Evolutionary conservation across 129 eudicot species (phyloP).

Genomic region (Helianthus annuus): DNA sequence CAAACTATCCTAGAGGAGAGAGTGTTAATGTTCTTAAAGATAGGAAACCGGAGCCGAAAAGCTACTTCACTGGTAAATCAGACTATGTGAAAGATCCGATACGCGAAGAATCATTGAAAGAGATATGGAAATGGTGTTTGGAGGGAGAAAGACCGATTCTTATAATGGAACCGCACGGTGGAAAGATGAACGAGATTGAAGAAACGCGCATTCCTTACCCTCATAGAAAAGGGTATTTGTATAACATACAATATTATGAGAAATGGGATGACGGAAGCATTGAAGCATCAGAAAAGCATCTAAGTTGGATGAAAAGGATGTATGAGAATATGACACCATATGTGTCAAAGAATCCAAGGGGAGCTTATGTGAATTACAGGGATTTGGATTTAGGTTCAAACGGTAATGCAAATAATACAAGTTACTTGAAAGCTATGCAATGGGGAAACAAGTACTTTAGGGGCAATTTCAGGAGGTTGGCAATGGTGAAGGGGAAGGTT

Average conservation of each 20-base stretch:
- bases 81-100: constrained; percentile 31
- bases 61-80: constrained; percentile 25
- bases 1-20: neutral
- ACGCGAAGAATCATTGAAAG: neutral
- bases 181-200: constrained; percentile 27
- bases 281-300: constrained; percentile 4
- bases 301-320: constrained; percentile 13
- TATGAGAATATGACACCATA: neutral
- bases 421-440: neutral
- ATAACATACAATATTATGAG: constrained; percentile 22
- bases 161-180: constrained; percentile 33
- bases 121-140: constrained; percentile 27
- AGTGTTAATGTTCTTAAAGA: neutral
- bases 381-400: constrained; percentile 31
- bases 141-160: constrained; percentile 8
- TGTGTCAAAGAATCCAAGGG: too few relatives aligned
- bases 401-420: neutral
- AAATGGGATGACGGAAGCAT: constrained; percentile 4
- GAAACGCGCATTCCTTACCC: constrained; percentile 20
- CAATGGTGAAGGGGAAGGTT: constrained; percentile 16
- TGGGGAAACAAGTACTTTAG: constrained; percentile 29
- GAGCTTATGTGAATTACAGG: constrained; percentile 27
- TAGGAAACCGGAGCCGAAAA: neutral
- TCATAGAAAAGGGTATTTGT: constrained; percentile 31
- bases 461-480: constrained; percentile 29